A percentile compares a stretch with the other conserved stretches of the same genome.
Conservation (phyloP, 495 filamentous ascomycete species). For the Hypoxylon fragiforme region DNA sequence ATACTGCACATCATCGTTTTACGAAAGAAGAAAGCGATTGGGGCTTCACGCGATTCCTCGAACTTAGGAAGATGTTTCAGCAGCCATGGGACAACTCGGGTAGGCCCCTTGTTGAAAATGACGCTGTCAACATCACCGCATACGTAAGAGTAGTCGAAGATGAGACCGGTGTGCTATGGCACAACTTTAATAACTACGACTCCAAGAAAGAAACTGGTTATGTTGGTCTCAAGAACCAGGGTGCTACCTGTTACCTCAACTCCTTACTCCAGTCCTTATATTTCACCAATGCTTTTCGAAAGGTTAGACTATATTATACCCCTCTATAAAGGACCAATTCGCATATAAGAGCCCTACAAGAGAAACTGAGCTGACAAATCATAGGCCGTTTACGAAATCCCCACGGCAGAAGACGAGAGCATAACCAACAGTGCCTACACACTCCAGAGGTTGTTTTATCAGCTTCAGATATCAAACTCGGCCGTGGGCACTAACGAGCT, state of each 20-base stretch:
- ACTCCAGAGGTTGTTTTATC: slow-evolving; percentile 91
- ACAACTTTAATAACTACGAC: slow-evolving; percentile 97
- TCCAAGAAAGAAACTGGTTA: slow-evolving; percentile 98
- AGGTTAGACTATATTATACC: slow-evolving; percentile 58
- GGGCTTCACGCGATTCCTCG: slow-evolving; percentile 94
- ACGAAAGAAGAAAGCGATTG: slow-evolving; percentile 97
- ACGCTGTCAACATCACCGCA: slow-evolving; percentile 83
- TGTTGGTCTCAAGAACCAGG: slow-evolving; percentile 96
- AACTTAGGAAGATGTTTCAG: slow-evolving; percentile 79
- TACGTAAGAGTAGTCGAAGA: slow-evolving; percentile 95
- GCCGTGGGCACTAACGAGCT: slow-evolving; percentile 91
- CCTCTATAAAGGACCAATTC: not conserved
- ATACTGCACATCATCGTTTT: slow-evolving; percentile 81
- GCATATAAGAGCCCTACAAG: not conserved
- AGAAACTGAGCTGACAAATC: slow-evolving; percentile 11
- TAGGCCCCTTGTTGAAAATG: slow-evolving; percentile 84
- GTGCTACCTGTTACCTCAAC: slow-evolving; percentile 97
- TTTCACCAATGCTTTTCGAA: slow-evolving; percentile 96
- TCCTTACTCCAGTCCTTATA: slow-evolving; percentile 95
- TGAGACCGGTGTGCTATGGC: slow-evolving; percentile 98
- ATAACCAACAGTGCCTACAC: slow-evolving; percentile 89
- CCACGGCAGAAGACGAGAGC: slow-evolving; percentile 80
- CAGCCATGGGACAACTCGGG: slow-evolving; percentile 62
- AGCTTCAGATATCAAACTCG: slow-evolving; percentile 76
- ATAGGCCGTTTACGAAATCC: slow-evolving; percentile 96